Evolutionary conservation across 1,284 basidiomycete genomes (phyloP).

Genomic region (Ganoderma leucocontextum): DNA sequence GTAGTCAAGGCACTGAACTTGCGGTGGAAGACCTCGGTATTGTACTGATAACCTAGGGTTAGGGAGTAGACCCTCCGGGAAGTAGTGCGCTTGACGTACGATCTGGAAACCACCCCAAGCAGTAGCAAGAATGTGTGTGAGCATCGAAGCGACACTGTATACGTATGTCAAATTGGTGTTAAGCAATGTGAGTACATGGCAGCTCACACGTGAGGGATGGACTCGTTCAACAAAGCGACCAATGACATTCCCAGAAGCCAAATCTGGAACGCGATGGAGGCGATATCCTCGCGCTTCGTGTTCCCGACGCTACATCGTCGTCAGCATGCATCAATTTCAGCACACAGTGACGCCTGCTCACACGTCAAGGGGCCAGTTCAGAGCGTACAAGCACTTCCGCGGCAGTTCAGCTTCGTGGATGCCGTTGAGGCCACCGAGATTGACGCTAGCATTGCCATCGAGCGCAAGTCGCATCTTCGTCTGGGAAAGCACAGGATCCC

Average conservation of each 20-base stretch:
- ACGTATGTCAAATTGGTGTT: neutral
- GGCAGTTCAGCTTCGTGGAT: conserved; percentile 49
- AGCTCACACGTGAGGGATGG: conserved; percentile 77
- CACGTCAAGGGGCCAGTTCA: conserved; percentile 74
- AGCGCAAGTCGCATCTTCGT: conserved; percentile 33
- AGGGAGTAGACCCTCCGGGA: neutral
- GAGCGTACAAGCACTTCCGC: conserved; percentile 58
- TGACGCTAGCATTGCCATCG: conserved; percentile 49
- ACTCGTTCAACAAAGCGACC: conserved; percentile 81
- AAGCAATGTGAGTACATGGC: too few species aligned
- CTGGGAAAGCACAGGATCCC: conserved; percentile 10
- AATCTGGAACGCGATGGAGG: conserved; percentile 80
- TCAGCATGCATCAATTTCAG: neutral
- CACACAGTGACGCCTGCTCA: conserved; percentile 44
- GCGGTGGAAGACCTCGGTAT: conserved; percentile 62
- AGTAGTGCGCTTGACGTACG: conserved; percentile 20
- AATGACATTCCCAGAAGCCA: conserved; percentile 85
- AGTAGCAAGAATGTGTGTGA: conserved; percentile 77
- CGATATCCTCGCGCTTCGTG: conserved; percentile 79
- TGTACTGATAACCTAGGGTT: conserved; percentile 21
- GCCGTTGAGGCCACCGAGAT: conserved; percentile 49
- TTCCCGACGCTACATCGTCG: conserved; percentile 59
- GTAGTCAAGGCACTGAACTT: conserved; percentile 66
- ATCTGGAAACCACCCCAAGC: conserved; percentile 77
- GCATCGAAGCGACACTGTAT: conserved; percentile 63